These are phyloP conservation scores for Fusarium staphyleae DNA, from an alignment of 2,329 filamentous ascomycete species.

Conservation along the genomic window DNA sequence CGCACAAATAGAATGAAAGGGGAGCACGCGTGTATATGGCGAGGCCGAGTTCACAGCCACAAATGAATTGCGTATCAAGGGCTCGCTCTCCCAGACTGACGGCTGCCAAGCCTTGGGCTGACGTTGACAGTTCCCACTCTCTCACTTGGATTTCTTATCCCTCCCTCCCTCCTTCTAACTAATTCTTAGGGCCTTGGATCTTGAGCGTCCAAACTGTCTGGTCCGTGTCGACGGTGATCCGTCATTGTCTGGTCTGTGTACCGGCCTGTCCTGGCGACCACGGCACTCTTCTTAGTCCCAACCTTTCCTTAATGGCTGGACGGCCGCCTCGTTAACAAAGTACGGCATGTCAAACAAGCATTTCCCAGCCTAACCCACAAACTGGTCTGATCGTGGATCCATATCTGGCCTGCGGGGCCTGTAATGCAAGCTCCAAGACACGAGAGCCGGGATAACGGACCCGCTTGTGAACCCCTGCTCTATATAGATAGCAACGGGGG, in stretches of 20 bases:
- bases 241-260: conserved; percentile 14
- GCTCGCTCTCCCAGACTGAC: conserved; percentile 10
- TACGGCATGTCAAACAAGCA: conserved; percentile 7
- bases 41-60: conserved; percentile 38
- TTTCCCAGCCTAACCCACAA: conserved; percentile 2
- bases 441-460: conserved; percentile 15
- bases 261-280: conserved; percentile 5
- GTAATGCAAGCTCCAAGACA: conserved; percentile 20
- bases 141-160: conserved; percentile 9
- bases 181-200: conserved; percentile 12
- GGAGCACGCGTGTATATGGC: conserved; percentile 30
- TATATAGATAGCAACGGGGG: neutral
- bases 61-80: conserved; percentile 19
- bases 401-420: conserved; percentile 20
- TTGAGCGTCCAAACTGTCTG: neutral
- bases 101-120: conserved; percentile 38
- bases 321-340: conserved; percentile 16
- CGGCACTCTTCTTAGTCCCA: neutral
- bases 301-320: conserved; percentile 16
- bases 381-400: conserved; percentile 13
- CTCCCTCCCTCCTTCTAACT: neutral
- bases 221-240: conserved; percentile 1
- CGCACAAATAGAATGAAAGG: conserved; percentile 7
- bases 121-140: conserved; percentile 35
- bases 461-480: conserved; percentile 23